These are phyloP conservation scores for Polytrichum commune DNA, from an alignment of 225 moss, liverwort and hornwort species.

Conservation along the genomic window DNA sequence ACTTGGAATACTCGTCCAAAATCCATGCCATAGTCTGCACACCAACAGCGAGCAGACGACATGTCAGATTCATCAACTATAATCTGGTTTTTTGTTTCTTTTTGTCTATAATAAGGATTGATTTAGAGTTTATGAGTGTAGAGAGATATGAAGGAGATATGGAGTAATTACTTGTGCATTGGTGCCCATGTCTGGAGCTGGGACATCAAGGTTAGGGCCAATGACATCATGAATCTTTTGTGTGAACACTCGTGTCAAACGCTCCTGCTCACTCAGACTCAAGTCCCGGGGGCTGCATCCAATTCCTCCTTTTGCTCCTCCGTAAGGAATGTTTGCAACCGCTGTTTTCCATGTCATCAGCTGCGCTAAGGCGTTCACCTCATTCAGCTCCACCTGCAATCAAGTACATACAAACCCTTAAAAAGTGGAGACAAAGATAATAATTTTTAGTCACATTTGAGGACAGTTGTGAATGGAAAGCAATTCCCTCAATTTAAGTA, in stretches of 20 bases:
- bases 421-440: too few relatives aligned
- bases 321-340: slow-evolving; percentile 90
- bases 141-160: not conserved
- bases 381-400: slow-evolving; percentile 84
- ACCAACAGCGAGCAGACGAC: slow-evolving; percentile 1
- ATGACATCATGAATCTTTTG: slow-evolving; percentile 96
- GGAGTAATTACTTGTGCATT: slow-evolving; percentile 57
- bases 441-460: too few relatives aligned
- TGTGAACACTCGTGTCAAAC: slow-evolving; percentile 91
- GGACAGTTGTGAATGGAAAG: too few relatives aligned
- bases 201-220: slow-evolving; percentile 82
- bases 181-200: slow-evolving; percentile 99
- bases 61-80: too few relatives aligned
- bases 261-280: slow-evolving; percentile 71
- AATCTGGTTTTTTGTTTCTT: too few relatives aligned
- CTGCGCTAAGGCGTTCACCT: slow-evolving; percentile 94
- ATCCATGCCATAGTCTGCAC: slow-evolving; percentile 99
- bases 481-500: too few relatives aligned
- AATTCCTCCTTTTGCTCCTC: slow-evolving; percentile 97
- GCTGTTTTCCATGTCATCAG: slow-evolving; percentile 99
- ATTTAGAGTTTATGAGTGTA: too few relatives aligned
- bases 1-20: slow-evolving; percentile 95
- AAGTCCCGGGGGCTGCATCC: slow-evolving; percentile 83
- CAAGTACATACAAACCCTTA: not conserved
- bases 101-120: too few relatives aligned